A percentile compares a stretch with the other conserved stretches of the same genome.
Conservation (phyloP, 495 filamentous ascomycete species). For the Sphaerosporella brunnea region DNA sequence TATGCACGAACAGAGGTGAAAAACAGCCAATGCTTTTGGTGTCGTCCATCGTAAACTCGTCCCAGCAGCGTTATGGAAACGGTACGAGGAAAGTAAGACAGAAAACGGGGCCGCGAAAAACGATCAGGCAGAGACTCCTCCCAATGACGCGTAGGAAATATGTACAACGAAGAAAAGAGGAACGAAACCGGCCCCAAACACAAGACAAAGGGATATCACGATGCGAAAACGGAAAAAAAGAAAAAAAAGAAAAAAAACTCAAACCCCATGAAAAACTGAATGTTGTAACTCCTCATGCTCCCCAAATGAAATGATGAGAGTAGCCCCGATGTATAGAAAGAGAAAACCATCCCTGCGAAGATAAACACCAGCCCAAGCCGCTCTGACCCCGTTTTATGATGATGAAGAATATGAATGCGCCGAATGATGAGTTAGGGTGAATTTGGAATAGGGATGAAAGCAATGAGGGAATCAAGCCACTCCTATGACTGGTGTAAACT, state of each 20-base stretch:
- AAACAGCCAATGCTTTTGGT: neutral
- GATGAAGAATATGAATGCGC: neutral
- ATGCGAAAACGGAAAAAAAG: neutral
- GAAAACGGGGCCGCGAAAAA: no score
- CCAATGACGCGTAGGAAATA: neutral
- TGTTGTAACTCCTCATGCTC: slow-evolving; percentile 4
- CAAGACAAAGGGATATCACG: neutral
- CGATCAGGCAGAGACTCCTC: neutral
- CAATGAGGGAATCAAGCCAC: neutral
- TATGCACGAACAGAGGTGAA: neutral
- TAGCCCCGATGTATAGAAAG: neutral
- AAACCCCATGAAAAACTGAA: slow-evolving; percentile 1
- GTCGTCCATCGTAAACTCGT: neutral
- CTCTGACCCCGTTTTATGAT: neutral
- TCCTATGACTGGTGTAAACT: slow-evolving; percentile 2
- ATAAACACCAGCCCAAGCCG: slow-evolving; percentile 2
- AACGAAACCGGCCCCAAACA: slow-evolving; percentile 5
- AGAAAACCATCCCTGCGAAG: neutral
- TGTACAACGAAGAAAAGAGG: slow-evolving; percentile 8
- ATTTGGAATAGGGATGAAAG: neutral
- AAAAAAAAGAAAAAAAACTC: slow-evolving; percentile 10
- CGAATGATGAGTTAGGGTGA: neutral
- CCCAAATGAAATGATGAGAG: slow-evolving; percentile 5
- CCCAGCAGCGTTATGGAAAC: neutral
- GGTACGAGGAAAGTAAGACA: neutral